phyloP scores from a whole-genome alignment of 306 rosid genomes.

The Cicer arietinum region DNA sequence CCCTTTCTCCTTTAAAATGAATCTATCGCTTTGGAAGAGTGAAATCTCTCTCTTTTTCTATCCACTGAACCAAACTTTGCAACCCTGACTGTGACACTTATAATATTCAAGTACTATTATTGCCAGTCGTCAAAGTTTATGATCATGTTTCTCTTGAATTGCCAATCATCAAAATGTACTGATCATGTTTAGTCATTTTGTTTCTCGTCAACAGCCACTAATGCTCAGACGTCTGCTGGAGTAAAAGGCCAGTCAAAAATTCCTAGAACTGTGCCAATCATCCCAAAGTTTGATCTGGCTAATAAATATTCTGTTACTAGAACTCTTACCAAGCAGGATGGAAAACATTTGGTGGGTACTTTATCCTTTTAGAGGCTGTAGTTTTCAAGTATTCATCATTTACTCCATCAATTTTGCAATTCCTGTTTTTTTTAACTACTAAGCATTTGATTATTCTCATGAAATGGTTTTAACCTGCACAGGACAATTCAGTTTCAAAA shows the following conservation, averaged over 20 bases:
- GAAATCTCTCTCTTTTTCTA: slow-evolving; percentile 20
- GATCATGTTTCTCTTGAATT: slow-evolving; percentile 23
- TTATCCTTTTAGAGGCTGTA: slow-evolving; percentile 39
- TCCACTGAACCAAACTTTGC: slow-evolving; percentile 17
- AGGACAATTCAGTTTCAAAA: slow-evolving; percentile 59
- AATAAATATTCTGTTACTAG: slow-evolving; percentile 55
- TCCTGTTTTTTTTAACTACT: slow-evolving; percentile 38
- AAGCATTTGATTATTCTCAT: slow-evolving; percentile 33
- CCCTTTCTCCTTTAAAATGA: not conserved
- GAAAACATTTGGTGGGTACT: slow-evolving; percentile 71
- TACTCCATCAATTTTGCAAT: slow-evolving; percentile 6
- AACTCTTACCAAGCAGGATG: slow-evolving; percentile 53
- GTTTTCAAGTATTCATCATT: slow-evolving; percentile 28
- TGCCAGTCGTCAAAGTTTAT: slow-evolving; percentile 8
- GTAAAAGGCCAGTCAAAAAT: slow-evolving; percentile 45
- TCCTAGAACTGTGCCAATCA: slow-evolving; percentile 44
- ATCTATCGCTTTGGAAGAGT: slow-evolving; percentile 9
- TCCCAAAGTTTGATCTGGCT: slow-evolving; percentile 47
- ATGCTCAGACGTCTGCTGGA: slow-evolving; percentile 50
- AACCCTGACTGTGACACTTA: slow-evolving; percentile 24
- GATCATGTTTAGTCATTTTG: slow-evolving; percentile 36
- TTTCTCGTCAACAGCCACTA: slow-evolving; percentile 46
- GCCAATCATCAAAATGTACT: slow-evolving; percentile 5
- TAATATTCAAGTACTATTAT: not conserved
- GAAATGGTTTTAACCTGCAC: slow-evolving; percentile 38